Evolutionary conservation across 768 basidiomycete genomes (phyloP).

Genomic region (Pilatotrama ljubarskyi): DNA sequence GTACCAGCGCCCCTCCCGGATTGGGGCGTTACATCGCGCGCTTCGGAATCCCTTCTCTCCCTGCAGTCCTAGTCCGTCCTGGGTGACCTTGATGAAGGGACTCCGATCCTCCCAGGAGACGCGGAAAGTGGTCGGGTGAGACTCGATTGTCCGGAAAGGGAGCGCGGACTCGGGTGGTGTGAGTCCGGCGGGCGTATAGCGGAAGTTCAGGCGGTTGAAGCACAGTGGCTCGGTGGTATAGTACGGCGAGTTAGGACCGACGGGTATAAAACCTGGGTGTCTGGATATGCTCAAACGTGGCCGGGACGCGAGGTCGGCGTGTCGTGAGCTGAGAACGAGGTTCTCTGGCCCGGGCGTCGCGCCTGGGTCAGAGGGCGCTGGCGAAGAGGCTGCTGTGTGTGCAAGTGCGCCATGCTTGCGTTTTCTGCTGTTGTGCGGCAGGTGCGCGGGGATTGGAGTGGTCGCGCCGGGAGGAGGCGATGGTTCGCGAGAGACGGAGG

Average conservation of each 20-base stretch:
- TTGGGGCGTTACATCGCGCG: conserved; percentile 84
- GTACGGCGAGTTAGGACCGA: conserved; percentile 55
- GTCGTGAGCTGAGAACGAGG: conserved; percentile 60
- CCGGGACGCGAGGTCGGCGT: conserved; percentile 62
- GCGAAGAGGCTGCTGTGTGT: conserved; percentile 32
- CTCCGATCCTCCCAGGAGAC: conserved; percentile 93
- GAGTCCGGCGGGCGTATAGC: conserved; percentile 80
- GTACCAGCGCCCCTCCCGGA: conserved; percentile 91
- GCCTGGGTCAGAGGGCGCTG: conserved; percentile 37
- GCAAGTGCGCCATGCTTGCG: conserved; percentile 53
- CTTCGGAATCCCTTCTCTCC: conserved; percentile 91
- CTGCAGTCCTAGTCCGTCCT: conserved; percentile 71
- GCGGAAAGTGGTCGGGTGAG: conserved; percentile 64
- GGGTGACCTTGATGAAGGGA: conserved; percentile 73
- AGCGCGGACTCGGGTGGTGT: conserved; percentile 54
- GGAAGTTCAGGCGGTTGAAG: conserved; percentile 75
- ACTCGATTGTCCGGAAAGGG: conserved; percentile 81
- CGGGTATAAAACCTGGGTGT: conserved; percentile 65
- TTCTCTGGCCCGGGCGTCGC: conserved; percentile 41
- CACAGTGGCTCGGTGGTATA: conserved; percentile 70
- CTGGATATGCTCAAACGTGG: conserved; percentile 75
- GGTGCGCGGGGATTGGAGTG: conserved; percentile 20
- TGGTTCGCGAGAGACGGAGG: conserved; percentile 30
- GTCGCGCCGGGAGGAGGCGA: conserved; percentile 39
- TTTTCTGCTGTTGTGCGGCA: conserved; percentile 34